Conservation (phyloP, 805 yeast genomes). For the Zygosaccharomyces bisporus region DNA sequence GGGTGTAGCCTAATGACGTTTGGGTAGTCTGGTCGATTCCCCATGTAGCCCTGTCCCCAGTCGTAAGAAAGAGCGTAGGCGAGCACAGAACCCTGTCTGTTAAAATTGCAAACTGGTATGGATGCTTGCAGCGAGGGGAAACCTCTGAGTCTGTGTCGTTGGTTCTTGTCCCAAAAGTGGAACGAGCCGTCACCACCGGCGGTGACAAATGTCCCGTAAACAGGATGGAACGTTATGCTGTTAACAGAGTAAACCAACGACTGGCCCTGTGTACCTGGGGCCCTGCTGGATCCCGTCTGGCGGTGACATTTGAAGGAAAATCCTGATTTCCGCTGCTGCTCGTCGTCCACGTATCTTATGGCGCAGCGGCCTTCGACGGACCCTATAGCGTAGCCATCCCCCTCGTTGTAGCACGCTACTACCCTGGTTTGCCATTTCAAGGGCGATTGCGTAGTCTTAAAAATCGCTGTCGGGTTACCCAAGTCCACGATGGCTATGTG, state of each 20-base stretch:
- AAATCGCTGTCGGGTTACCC: slow-evolving; percentile 76
- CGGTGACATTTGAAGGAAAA: slow-evolving; percentile 96
- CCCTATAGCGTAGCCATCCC: slow-evolving; percentile 89
- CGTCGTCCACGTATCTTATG: slow-evolving; percentile 83
- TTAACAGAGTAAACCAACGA: slow-evolving; percentile 75
- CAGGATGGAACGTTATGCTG: slow-evolving; percentile 80
- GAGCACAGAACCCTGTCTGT: slow-evolving; percentile 74
- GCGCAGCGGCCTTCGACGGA: slow-evolving; percentile 96
- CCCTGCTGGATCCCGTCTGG: slow-evolving; percentile 45
- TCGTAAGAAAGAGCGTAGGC: slow-evolving; percentile 94
- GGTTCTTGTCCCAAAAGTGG: slow-evolving; percentile 94
- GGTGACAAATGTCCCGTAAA: slow-evolving; percentile 85
- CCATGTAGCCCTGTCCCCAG: slow-evolving; percentile 89
- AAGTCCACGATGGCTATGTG: slow-evolving; percentile 74
- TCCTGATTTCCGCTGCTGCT: slow-evolving; percentile 64
- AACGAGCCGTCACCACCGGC: slow-evolving; percentile 94
- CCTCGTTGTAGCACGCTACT: slow-evolving; percentile 81
- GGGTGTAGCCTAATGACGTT: slow-evolving; percentile 78
- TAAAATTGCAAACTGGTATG: slow-evolving; percentile 75
- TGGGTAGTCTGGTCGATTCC: slow-evolving; percentile 71
- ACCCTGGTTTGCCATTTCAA: slow-evolving; percentile 86
- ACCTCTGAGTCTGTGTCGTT: slow-evolving; percentile 79
- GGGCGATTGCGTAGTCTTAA: slow-evolving; percentile 69
- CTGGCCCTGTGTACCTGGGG: slow-evolving; percentile 50
- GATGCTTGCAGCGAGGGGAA: slow-evolving; percentile 66